A percentile compares a stretch with the other conserved stretches of the same genome.
Evolutionary conservation across 176 grass and related monocot genomes (phyloP).

Genomic region (Phoenix roebelenii): DNA sequence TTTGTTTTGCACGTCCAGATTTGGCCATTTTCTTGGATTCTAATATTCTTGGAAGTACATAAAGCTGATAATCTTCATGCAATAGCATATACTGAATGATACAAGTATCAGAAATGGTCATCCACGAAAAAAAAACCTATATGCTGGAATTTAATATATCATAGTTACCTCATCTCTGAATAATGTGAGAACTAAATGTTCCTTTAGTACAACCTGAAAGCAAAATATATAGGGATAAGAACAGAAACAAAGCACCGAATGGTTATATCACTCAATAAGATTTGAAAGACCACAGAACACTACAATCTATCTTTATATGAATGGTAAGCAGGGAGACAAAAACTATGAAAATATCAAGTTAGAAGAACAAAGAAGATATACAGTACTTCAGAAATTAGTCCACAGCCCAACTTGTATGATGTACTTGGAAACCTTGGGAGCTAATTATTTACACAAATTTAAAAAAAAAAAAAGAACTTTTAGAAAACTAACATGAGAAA

Average conservation of each 20-base stretch:
- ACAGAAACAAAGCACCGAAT: neutral
- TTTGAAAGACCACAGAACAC: no score
- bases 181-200: conserved; percentile 79
- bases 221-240: conserved; percentile 5
- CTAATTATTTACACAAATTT: no score
- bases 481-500: no score
- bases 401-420: no score
- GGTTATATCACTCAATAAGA: no score
- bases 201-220: conserved; percentile 93
- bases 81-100: conserved; percentile 65
- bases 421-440: no score
- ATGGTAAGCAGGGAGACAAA: no score
- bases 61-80: conserved; percentile 93
- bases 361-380: no score
- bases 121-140: conserved; percentile 4
- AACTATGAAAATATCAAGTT: no score
- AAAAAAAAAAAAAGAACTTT: no score
- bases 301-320: no score
- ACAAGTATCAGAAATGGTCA: conserved; percentile 10
- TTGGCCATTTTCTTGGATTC: conserved; percentile 97
- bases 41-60: conserved; percentile 85
- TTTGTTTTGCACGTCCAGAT: conserved; percentile 96
- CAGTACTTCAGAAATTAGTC: no score
- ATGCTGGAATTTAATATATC: conserved; percentile 5
- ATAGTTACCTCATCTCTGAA: conserved; percentile 92